A percentile compares a stretch with the other conserved stretches of the same genome.
phyloP scores from a whole-genome alignment of 1,284 basidiomycete genomes.

The Pseudozyma thailandica region DNA sequence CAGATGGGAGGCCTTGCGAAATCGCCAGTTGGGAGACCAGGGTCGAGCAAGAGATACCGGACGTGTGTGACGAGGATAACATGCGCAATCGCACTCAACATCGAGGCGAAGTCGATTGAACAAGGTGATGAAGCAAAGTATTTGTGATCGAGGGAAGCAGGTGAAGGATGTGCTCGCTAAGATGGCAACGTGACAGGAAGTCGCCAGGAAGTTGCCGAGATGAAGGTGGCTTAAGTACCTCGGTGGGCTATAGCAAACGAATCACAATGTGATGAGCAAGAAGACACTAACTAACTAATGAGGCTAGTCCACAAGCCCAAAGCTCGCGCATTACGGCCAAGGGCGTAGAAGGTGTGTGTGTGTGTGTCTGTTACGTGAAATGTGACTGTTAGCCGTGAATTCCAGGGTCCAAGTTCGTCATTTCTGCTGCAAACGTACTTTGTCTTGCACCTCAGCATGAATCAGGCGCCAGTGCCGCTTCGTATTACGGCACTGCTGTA shows the following conservation, averaged over 20 bases:
- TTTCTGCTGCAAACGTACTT: slow-evolving; percentile 1
- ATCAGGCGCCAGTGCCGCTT: background rate
- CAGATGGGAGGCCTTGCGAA: too few species aligned
- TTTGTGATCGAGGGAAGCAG: background rate
- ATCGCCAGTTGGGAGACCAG: background rate
- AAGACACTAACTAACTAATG: too few species aligned
- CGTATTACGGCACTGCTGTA: slow-evolving; percentile 4
- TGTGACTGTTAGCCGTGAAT: background rate
- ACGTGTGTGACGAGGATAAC: background rate
- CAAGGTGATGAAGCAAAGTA: background rate
- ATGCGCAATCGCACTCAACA: slow-evolving; percentile 1
- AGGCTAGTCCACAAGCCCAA: too few species aligned
- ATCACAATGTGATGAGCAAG: too few species aligned
- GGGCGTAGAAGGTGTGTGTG: background rate
- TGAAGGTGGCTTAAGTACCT: too few species aligned
- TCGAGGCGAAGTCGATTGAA: slow-evolving; percentile 10
- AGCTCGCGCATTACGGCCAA: too few species aligned
- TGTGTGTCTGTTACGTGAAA: background rate
- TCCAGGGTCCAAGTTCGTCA: background rate
- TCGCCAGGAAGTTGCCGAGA: too few species aligned
- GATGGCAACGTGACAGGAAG: too few species aligned
- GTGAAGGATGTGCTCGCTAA: too few species aligned
- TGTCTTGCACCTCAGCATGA: background rate
- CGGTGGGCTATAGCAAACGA: too few species aligned
- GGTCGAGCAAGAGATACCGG: too few species aligned